Evolutionary conservation across 345 rosid species (phyloP), one percentile per base, ranked within the genome.

Genomic region (Abelmoschus esculentus): DNA sequence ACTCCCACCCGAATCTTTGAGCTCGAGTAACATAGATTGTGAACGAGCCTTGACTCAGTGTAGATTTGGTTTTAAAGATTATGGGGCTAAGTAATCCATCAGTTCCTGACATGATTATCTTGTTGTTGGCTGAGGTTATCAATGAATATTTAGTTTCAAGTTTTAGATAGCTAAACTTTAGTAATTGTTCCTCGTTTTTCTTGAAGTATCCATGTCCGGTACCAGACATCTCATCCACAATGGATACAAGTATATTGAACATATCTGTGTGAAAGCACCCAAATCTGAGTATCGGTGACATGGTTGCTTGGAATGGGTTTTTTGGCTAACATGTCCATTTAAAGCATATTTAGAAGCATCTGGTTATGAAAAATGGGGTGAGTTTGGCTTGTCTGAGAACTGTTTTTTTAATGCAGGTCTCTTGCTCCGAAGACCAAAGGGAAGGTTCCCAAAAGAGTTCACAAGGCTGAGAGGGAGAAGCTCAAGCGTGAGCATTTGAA

Each of bases 401-500:
- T 55, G 62, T 74, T 71, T 34, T 4, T 64, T 63, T 40, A 2
- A 59, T 31, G 77, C 86, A 91, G 99, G 81, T 78, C 76, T 26
- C 34, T 75, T 70, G 67, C 73, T 7, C 64, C 77, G 31, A 86
- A 84, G 80, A 81, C 58, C 75, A 88, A 72, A 79, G 88, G 73
- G 34, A 85, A 85, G 83, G 86, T 79, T 73, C 96, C 98, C 1
- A 91, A 83, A 82, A 88, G 90, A 83, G 70, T 81, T 31, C 86
- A 88, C 84, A 95, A 95, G 79, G 86, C 98, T 13, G 92, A 85
- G 84, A 81, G 96, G 70, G 99, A 95, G 89, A 92, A 83, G 81
- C 85, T 85, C 78, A 95, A 95, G 80, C 98, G 98, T 6, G 97
- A 92, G 81, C 98, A 89, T 73, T 80, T 95, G 87, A 95, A 91